phyloP scores from a whole-genome alignment of 2,329 filamentous ascomycete species.

The Blastomyces silverae region DNA sequence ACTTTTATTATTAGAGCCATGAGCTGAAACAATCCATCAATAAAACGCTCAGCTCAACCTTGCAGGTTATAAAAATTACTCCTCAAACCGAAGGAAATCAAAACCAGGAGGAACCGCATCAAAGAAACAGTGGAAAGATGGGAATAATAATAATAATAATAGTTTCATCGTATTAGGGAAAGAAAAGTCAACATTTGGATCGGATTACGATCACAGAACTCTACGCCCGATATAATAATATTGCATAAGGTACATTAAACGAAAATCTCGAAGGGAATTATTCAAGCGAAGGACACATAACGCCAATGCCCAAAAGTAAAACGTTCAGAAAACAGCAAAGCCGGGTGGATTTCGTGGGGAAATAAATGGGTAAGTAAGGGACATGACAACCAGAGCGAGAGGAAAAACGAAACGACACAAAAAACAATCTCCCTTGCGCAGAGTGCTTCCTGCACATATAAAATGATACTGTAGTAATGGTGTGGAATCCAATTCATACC shows the following conservation, averaged over 20 bases:
- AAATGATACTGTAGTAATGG: neutral
- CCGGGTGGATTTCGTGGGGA: constrained; percentile 9
- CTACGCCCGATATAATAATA: neutral
- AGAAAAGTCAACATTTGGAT: neutral
- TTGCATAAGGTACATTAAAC: neutral
- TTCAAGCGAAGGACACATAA: neutral
- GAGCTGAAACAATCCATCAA: neutral
- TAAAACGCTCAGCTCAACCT: neutral
- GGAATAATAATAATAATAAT: neutral
- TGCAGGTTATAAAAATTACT: neutral
- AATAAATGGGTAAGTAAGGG: neutral
- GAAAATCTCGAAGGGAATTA: neutral
- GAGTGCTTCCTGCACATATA: neutral
- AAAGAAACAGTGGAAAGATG: neutral
- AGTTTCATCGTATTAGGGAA: neutral
- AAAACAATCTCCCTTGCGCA: neutral
- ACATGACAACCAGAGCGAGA: neutral
- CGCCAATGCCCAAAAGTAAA: constrained; percentile 2
- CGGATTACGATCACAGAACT: neutral
- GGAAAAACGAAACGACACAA: neutral
- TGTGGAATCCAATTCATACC: neutral
- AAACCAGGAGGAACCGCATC: neutral
- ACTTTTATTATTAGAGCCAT: neutral
- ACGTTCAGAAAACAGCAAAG: neutral
- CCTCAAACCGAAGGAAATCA: neutral